Evolutionary conservation across 176 grass and related monocot genomes (phyloP).

Genomic region (Pontederia crassipes): DNA sequence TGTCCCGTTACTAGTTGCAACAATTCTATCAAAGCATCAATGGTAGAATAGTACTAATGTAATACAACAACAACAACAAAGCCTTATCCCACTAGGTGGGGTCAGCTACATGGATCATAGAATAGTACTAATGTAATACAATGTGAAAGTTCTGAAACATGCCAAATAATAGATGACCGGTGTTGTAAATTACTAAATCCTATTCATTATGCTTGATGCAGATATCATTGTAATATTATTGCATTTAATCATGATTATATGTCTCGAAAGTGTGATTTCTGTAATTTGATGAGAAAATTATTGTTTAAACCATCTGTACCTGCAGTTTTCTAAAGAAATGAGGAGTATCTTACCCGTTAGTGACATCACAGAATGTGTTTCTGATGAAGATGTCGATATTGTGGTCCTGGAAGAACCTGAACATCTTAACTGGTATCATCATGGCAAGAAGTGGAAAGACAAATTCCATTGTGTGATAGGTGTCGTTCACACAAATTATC

Average conservation of each 20-base stretch:
- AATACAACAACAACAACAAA: no score
- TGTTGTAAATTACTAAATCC: no score
- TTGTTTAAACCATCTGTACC: background rate
- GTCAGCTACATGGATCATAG: no score
- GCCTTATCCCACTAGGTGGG: no score
- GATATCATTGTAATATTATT: no score
- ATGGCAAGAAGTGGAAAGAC: conserved; percentile 76
- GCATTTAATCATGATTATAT: background rate
- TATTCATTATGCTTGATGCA: no score
- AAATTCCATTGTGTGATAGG: conserved; percentile 87
- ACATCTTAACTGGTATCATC: conserved; percentile 96
- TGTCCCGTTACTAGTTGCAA: no score
- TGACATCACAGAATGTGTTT: conserved; percentile 76
- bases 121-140: background rate
- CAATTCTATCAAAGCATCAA: background rate
- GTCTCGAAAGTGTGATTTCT: background rate
- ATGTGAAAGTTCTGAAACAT: no score
- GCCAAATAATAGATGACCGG: no score
- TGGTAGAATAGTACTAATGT: background rate
- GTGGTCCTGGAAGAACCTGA: conserved; percentile 93
- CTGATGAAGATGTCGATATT: conserved; percentile 75
- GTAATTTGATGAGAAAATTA: conserved; percentile 1
- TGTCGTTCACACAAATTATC: conserved; percentile 89
- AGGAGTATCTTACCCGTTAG: conserved; percentile 89
- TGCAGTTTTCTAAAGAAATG: conserved; percentile 84